These are phyloP conservation scores for Aspergillus coremiiformis DNA, from an alignment of 495 filamentous ascomycete genomes.

Conservation along the genomic window DNA sequence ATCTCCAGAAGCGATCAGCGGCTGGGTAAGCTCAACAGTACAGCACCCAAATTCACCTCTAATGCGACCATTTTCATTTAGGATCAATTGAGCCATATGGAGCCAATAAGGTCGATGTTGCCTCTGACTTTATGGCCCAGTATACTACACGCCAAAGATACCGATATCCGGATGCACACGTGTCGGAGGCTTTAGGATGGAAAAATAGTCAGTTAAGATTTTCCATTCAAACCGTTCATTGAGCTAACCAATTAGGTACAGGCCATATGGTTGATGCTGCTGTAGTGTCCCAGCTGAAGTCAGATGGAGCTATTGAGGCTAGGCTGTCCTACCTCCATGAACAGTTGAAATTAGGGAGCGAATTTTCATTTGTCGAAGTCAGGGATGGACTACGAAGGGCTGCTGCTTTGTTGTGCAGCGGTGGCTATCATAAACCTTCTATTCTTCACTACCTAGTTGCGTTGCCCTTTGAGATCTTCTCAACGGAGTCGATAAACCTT, in stretches of 20 bases:
- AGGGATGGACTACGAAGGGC: conserved; percentile 74
- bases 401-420: conserved; percentile 74
- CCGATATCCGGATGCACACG: conserved; percentile 61
- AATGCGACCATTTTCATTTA: conserved; percentile 7
- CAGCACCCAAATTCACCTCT: background rate
- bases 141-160: conserved; percentile 97
- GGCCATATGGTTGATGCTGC: background rate
- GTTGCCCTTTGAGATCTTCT: conserved; percentile 88
- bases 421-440: conserved; percentile 60
- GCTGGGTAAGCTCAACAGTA: conserved; percentile 43
- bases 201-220: conserved; percentile 7
- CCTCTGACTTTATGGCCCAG: conserved; percentile 91
- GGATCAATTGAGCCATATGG: conserved; percentile 65
- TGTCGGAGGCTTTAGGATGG: conserved; percentile 9
- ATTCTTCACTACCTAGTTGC: conserved; percentile 79
- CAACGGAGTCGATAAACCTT: conserved; percentile 88
- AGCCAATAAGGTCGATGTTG: conserved; percentile 70
- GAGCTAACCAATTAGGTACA: conserved; percentile 4
- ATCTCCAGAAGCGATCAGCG: conserved; percentile 87
- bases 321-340: conserved; percentile 51
- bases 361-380: conserved; percentile 65
- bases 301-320: conserved; percentile 24
- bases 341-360: conserved; percentile 55
- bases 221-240: background rate
- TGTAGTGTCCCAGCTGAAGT: conserved; percentile 4